phyloP scores from a whole-genome alignment of 805 yeast genomes.

The Candida sakaeoensis region DNA sequence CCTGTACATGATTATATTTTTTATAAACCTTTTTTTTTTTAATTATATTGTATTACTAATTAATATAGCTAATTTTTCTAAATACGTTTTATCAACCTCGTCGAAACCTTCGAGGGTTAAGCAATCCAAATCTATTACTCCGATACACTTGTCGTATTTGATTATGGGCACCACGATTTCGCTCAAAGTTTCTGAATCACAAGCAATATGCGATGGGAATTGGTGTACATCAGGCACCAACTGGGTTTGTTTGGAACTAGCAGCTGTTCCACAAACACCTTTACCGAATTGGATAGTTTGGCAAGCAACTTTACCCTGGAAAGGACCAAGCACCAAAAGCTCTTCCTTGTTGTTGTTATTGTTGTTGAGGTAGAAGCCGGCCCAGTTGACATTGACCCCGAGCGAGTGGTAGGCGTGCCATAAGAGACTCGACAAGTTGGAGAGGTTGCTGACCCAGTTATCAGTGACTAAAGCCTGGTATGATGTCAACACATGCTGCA shows the following conservation, averaged over 20 bases:
- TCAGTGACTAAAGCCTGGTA: constrained; percentile 66
- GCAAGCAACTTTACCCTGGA: constrained; percentile 96
- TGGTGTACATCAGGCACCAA: constrained; percentile 71
- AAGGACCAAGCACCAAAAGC: constrained; percentile 86
- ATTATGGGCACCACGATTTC: constrained; percentile 89
- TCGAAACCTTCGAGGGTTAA: constrained; percentile 62
- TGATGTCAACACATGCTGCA: constrained; percentile 55
- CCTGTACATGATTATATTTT: too few relatives aligned
- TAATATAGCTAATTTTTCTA: constrained; percentile 56
- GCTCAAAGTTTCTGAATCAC: constrained; percentile 92
- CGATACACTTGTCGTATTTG: constrained; percentile 41
- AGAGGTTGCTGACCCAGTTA: constrained; percentile 87
- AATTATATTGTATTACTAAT: constrained; percentile 34
- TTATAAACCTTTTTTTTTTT: background rate
- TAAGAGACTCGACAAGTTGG: constrained; percentile 80
- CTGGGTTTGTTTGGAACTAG: constrained; percentile 54
- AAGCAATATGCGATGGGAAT: constrained; percentile 93
- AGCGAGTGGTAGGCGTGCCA: constrained; percentile 84
- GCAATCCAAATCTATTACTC: constrained; percentile 88
- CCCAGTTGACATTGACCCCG: constrained; percentile 71
- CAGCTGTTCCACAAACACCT: constrained; percentile 94
- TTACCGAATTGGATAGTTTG: constrained; percentile 72
- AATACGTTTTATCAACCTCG: constrained; percentile 50
- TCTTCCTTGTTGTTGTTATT: constrained; percentile 29
- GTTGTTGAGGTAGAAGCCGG: constrained; percentile 72